Conservation (phyloP, 1,284 basidiomycete species). For the Heliocybe sulcata region DNA sequence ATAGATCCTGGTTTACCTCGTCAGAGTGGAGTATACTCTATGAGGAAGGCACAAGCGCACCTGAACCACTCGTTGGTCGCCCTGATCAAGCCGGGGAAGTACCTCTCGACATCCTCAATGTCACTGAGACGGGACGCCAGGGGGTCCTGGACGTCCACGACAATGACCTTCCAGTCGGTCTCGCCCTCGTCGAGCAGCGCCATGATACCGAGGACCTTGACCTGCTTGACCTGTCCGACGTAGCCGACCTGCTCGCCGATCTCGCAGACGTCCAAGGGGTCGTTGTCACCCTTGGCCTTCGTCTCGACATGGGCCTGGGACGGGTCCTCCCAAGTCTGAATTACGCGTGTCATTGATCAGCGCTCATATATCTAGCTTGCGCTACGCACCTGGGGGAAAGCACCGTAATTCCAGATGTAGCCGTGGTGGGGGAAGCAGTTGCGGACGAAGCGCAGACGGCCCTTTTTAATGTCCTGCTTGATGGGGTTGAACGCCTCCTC, state of each 20-base stretch:
- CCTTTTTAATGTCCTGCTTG: conserved; percentile 97
- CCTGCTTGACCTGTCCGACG: conserved; percentile 98
- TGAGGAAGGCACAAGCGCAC: conserved; percentile 28
- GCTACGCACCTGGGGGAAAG: conserved; percentile 81
- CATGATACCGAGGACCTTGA: conserved; percentile 99
- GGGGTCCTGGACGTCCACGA: conserved; percentile 95
- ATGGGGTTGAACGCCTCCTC: conserved; percentile 98
- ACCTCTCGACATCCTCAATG: conserved; percentile 98
- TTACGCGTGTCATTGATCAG: background rate
- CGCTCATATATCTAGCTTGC: background rate
- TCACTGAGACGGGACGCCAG: conserved; percentile 97
- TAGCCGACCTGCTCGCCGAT: conserved; percentile 99
- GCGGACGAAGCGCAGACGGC: conserved; percentile 94
- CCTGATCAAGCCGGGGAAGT: conserved; percentile 93
- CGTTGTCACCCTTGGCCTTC: conserved; percentile 98
- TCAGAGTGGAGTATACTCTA: conserved; percentile 5
- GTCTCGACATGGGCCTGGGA: conserved; percentile 87
- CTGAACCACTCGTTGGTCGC: conserved; percentile 98
- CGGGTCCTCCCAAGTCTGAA: conserved; percentile 98
- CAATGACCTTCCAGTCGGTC: conserved; percentile 99
- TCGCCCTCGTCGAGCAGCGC: conserved; percentile 97
- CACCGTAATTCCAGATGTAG: conserved; percentile 98
- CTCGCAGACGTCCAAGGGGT: conserved; percentile 99
- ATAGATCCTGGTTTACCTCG: conserved; percentile 68
- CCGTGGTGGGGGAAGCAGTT: conserved; percentile 99